Conservation (phyloP, 352 stramenopile genomes). For the Phytophthora sp. region DNA sequence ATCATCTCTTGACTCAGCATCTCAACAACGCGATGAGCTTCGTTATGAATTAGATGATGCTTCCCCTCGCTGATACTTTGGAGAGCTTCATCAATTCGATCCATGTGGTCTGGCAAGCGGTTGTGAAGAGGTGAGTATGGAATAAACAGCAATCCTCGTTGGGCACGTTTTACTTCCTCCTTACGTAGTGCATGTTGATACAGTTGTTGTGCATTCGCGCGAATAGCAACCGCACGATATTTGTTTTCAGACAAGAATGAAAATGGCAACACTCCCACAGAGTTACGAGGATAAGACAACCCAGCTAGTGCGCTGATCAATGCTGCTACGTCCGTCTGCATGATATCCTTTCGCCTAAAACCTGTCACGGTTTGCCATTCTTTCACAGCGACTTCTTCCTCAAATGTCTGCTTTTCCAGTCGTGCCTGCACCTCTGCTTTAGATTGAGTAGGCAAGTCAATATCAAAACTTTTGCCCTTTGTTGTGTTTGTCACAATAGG, state of each 20-base stretch:
- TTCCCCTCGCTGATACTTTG: constrained; percentile 17
- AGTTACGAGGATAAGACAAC: constrained; percentile 80
- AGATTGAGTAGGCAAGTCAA: constrained; percentile 76
- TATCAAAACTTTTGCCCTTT: constrained; percentile 32
- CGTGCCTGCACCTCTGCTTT: constrained; percentile 51
- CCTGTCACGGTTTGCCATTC: constrained; percentile 54
- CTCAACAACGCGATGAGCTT: constrained; percentile 44
- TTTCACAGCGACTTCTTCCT: constrained; percentile 45
- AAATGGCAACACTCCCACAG: constrained; percentile 78
- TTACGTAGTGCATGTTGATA: constrained; percentile 67
- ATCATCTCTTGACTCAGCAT: constrained; percentile 63
- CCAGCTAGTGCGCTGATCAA: constrained; percentile 71
- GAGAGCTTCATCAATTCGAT: constrained; percentile 32
- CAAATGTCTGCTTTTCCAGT: constrained; percentile 40
- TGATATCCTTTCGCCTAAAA: constrained; percentile 73
- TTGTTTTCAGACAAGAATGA: constrained; percentile 57
- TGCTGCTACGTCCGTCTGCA: constrained; percentile 83
- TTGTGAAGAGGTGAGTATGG: constrained; percentile 49
- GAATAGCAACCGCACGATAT: constrained; percentile 64
- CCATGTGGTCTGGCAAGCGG: constrained; percentile 26
- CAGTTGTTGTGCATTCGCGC: constrained; percentile 77
- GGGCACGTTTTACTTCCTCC: constrained; percentile 57
- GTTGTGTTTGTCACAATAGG: constrained; percentile 18
- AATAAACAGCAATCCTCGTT: constrained; percentile 64
- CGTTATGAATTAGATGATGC: constrained; percentile 27